A percentile compares a stretch with the other conserved stretches of the same genome.
Evolutionary conservation across 2,329 filamentous ascomycete genomes (phyloP).

Genomic region (Apiospora kogelbergensis): DNA sequence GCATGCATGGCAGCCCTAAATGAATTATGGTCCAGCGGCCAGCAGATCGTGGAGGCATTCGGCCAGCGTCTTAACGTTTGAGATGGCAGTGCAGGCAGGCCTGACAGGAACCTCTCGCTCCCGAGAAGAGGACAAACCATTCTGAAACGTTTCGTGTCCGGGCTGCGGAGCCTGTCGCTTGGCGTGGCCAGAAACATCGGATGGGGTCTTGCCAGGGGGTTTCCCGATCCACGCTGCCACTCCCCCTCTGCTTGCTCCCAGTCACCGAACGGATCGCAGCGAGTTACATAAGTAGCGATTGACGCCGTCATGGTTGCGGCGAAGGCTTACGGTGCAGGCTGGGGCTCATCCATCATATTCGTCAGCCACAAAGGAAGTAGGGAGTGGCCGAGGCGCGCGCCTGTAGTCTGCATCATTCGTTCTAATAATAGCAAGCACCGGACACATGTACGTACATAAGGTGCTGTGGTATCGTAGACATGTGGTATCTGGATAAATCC

Average conservation of each 20-base stretch:
- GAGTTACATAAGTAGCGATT: neutral
- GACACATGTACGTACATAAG: too few relatives aligned
- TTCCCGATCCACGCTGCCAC: neutral
- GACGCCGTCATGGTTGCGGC: neutral
- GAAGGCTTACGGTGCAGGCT: neutral
- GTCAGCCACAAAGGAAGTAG: too few relatives aligned
- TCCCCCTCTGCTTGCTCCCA: neutral
- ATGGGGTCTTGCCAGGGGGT: neutral
- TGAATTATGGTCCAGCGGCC: neutral
- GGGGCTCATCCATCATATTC: neutral
- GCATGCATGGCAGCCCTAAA: constrained; percentile 1
- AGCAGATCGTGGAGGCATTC: neutral
- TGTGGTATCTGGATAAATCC: neutral
- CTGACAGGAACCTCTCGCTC: neutral
- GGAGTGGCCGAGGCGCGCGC: neutral
- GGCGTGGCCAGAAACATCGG: neutral
- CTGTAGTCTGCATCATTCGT: neutral
- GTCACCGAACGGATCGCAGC: neutral
- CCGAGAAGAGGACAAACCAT: constrained; percentile 3
- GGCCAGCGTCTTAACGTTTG: neutral
- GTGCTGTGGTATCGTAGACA: neutral
- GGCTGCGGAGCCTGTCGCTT: neutral
- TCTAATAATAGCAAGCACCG: neutral
- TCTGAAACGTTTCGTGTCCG: constrained; percentile 7
- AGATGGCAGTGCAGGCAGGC: constrained; percentile 1